Conservation (phyloP, 257 asterid species). For the Solanum etuberosum region DNA sequence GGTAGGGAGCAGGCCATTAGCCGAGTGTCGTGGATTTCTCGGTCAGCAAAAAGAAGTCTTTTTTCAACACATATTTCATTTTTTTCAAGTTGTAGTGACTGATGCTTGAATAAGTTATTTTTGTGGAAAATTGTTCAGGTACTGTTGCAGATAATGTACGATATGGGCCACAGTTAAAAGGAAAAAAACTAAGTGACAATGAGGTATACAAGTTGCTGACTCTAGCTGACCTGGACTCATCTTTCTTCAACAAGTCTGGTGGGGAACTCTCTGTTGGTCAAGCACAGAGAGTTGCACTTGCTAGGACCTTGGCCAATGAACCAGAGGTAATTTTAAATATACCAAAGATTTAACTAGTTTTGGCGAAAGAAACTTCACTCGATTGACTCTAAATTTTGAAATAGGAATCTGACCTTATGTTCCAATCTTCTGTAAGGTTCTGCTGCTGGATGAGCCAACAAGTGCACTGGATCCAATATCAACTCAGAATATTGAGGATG, state of each 20-base stretch:
- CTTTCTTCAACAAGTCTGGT: conserved; percentile 48
- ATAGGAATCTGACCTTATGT: not conserved
- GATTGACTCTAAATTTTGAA: not conserved
- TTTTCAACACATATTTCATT: not conserved
- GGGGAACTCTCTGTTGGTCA: conserved; percentile 72
- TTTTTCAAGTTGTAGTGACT: not conserved
- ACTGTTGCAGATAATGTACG: conserved; percentile 64
- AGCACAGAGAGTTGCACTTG: conserved; percentile 85
- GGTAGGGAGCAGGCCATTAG: not conserved
- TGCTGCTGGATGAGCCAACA: conserved; percentile 70
- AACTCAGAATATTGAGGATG: conserved; percentile 62
- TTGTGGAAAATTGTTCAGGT: conserved; percentile 21
- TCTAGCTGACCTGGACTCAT: conserved; percentile 62
- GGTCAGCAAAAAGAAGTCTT: not conserved
- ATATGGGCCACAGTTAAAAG: conserved; percentile 60
- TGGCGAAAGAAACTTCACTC: not conserved
- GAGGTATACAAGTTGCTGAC: conserved; percentile 49
- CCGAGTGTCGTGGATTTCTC: not conserved
- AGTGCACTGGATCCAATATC: conserved; percentile 76
- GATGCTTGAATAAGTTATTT: not conserved
- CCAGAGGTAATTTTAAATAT: conserved; percentile 38
- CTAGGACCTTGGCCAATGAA: conserved; percentile 70
- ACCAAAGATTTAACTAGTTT: not conserved
- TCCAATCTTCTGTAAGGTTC: conserved; percentile 22
- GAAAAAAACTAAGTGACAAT: conserved; percentile 40